A percentile compares a stretch with the other conserved stretches of the same genome.
Conservation (phyloP, 2,329 filamentous ascomycete genomes). For the Colletotrichum sp. region DNA sequence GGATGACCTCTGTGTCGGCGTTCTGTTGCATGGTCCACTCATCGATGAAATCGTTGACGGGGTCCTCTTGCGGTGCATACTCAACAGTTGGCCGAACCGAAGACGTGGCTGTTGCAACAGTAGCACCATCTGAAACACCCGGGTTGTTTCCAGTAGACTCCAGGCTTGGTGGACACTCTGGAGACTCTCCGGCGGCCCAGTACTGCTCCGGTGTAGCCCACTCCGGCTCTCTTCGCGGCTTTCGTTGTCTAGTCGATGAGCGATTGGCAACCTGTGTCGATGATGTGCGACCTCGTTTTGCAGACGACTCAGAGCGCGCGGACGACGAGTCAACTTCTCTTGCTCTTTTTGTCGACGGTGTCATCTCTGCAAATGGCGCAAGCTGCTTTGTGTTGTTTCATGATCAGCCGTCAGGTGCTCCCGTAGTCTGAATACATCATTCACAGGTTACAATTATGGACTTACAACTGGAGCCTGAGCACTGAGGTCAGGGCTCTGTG, state of each 20-base stretch:
- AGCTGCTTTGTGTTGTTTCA: not conserved
- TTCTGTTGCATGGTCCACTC: not conserved
- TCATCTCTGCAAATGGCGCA: not conserved
- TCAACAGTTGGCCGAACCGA: not conserved
- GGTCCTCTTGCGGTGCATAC: not conserved
- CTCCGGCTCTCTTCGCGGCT: not conserved
- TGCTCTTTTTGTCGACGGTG: not conserved
- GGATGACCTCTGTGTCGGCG: not conserved
- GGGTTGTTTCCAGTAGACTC: accelerated
- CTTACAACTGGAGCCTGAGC: not conserved
- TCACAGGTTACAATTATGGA: accelerated
- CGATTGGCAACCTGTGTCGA: accelerated
- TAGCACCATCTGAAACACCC: accelerated
- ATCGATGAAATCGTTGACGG: not conserved
- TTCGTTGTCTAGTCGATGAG: not conserved
- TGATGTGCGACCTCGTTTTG: not conserved
- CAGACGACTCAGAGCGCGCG: not conserved
- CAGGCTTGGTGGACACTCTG: accelerated
- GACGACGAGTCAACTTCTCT: not conserved
- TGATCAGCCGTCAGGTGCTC: accelerated
- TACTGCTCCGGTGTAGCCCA: not conserved
- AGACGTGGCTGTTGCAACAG: no score
- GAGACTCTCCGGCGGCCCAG: not conserved
- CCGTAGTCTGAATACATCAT: accelerated
- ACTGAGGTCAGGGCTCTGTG: not conserved